Evolutionary conservation across 129 eudicot genomes (phyloP).

Genomic region (Arctium minus): DNA sequence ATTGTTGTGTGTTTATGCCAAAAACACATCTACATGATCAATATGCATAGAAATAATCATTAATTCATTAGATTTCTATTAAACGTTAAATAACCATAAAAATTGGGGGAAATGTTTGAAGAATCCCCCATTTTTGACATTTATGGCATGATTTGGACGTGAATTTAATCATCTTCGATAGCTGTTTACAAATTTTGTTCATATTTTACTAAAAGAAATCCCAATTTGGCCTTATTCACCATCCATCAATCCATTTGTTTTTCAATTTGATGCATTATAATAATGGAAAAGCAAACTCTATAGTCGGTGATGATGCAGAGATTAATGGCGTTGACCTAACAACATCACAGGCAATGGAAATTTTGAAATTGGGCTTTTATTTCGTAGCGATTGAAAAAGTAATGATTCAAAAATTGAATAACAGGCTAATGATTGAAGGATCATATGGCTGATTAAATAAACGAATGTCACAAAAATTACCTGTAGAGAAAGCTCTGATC

Average conservation of each 20-base stretch:
- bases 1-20: constrained; percentile 15
- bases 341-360: background rate
- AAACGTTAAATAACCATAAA: background rate
- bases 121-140: constrained; percentile 8
- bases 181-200: background rate
- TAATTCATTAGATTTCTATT: background rate
- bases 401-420: background rate
- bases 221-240: constrained; percentile 8
- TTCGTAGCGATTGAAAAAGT: background rate
- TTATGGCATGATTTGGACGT: constrained; percentile 13
- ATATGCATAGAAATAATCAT: background rate
- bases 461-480: constrained; percentile 16
- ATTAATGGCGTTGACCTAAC: constrained; percentile 28
- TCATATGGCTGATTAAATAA: background rate
- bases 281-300: background rate
- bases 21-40: constrained; percentile 3
- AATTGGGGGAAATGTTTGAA: background rate
- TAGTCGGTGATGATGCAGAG: constrained; percentile 25
- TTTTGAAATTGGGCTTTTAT: background rate
- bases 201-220: constrained; percentile 13
- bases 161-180: constrained; percentile 1
- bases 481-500: constrained; percentile 88
- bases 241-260: background rate
- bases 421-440: background rate
- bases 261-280: background rate